Percentiles rank a stretch among this genome's conserved stretches.
These are phyloP conservation scores for Rheum nobile DNA, from an alignment of 148 eudicot genomes.

Conservation along the genomic window DNA sequence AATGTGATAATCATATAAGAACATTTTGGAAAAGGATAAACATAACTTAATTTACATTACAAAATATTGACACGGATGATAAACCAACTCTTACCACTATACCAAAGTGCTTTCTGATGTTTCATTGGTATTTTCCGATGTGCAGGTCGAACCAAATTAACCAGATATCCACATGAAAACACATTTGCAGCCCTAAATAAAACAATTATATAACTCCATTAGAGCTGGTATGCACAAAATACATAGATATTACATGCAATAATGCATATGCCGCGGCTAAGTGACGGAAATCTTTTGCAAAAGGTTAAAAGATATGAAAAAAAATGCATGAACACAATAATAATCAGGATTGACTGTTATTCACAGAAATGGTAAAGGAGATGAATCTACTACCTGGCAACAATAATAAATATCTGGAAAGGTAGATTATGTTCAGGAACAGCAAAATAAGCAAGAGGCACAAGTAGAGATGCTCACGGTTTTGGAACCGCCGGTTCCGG, in stretches of 20 bases:
- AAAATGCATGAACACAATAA: background rate
- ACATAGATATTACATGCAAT: background rate
- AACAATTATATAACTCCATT: conserved; percentile 11
- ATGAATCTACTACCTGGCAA: conserved; percentile 60
- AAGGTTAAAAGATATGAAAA: background rate
- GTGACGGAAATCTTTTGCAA: background rate
- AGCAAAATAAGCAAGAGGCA: conserved; percentile 13
- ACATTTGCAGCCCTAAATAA: conserved; percentile 83
- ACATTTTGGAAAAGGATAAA: conserved; percentile 1
- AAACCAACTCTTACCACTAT: conserved; percentile 53
- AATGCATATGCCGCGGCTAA: background rate
- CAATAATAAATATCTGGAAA: conserved; percentile 62
- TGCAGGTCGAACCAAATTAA: conserved; percentile 80
- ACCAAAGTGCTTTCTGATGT: conserved; percentile 99
- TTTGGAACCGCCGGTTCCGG: no score
- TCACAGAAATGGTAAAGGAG: background rate
- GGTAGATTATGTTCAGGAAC: conserved; percentile 46
- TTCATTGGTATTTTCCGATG: conserved; percentile 75
- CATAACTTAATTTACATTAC: background rate
- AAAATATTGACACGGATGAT: background rate
- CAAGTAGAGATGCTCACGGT: no score
- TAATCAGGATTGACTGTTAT: background rate
- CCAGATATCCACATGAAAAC: conserved; percentile 83
- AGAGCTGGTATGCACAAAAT: background rate
- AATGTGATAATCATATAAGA: conserved; percentile 9